Conservation (phyloP, 192 early-diverging fungal species). For the Umbelopsis ramanniana region DNA sequence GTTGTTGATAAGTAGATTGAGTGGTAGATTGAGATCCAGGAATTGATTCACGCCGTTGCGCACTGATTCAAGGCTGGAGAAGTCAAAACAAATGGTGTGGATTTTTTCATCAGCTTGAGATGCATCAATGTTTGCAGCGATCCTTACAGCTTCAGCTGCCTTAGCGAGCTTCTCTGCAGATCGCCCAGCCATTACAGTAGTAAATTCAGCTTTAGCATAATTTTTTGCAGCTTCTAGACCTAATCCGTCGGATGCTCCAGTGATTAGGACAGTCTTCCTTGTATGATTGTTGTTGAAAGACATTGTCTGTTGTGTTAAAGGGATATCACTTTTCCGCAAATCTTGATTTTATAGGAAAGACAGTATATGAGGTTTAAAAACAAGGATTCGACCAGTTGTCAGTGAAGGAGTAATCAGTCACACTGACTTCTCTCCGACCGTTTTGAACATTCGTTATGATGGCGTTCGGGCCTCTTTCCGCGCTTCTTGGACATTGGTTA, state of each 20-base stretch:
- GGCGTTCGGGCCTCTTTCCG: too few species aligned
- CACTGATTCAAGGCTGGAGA: constrained; percentile 9
- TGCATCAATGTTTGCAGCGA: not conserved
- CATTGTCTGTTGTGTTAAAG: not conserved
- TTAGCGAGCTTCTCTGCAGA: not conserved
- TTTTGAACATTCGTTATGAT: too few species aligned
- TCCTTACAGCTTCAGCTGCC: not conserved
- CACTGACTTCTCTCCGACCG: too few species aligned
- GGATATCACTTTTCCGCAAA: too few species aligned
- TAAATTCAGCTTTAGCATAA: constrained; percentile 17
- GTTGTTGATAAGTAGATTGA: constrained; percentile 24
- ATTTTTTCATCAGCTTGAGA: not conserved
- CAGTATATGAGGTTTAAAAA: too few species aligned
- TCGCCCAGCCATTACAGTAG: constrained; percentile 9
- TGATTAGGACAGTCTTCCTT: constrained; percentile 14
- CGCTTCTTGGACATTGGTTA: too few species aligned
- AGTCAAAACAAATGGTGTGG: constrained; percentile 1
- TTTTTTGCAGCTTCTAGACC: constrained; percentile 22
- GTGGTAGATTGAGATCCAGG: constrained; percentile 11
- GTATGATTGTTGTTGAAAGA: not conserved
- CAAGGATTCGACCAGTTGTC: too few species aligned
- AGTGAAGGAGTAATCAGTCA: too few species aligned
- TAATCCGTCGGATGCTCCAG: constrained; percentile 24
- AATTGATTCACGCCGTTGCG: constrained; percentile 11
- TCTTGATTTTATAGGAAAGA: too few species aligned